Evolutionary conservation across 176 grass and related monocot species (phyloP).

Genomic region (Echinochloa phyllopogon): DNA sequence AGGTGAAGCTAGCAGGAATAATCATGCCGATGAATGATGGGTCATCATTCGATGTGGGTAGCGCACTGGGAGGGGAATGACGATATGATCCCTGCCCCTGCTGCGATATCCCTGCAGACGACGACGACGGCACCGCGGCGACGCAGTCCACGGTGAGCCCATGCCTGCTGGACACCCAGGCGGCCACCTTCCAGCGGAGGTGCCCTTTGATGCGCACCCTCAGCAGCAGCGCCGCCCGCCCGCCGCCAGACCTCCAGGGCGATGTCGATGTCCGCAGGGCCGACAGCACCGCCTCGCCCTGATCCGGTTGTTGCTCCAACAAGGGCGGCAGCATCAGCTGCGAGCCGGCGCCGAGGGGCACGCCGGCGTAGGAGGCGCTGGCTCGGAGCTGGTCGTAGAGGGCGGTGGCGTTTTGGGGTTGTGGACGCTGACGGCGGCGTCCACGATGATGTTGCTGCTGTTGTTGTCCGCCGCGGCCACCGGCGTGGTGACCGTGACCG

Average conservation of each 20-base stretch:
- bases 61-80: constrained; percentile 31
- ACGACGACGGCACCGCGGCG: constrained; percentile 17
- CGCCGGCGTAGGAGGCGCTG: constrained; percentile 59
- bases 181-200: constrained; percentile 77
- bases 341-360: constrained; percentile 36
- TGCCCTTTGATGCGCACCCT: constrained; percentile 56
- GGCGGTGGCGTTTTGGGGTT: constrained; percentile 74
- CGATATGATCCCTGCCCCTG: background rate
- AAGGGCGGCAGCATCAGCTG: constrained; percentile 49
- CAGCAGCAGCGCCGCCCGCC: constrained; percentile 42
- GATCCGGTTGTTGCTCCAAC: constrained; percentile 56
- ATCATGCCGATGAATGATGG: no score
- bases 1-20: no score
- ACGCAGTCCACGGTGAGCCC: constrained; percentile 64
- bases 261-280: constrained; percentile 36
- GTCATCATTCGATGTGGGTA: background rate
- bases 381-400: constrained; percentile 65
- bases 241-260: background rate
- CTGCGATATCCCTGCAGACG: background rate
- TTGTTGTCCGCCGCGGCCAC: background rate
- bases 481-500: constrained; percentile 33
- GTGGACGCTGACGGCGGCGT: constrained; percentile 59
- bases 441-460: constrained; percentile 27
- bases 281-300: constrained; percentile 51
- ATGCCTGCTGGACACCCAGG: constrained; percentile 63